Evolutionary conservation across 2,329 filamentous ascomycete species (phyloP), one percentile per base, ranked within the genome.

Genomic region (Fusarium albidum): DNA sequence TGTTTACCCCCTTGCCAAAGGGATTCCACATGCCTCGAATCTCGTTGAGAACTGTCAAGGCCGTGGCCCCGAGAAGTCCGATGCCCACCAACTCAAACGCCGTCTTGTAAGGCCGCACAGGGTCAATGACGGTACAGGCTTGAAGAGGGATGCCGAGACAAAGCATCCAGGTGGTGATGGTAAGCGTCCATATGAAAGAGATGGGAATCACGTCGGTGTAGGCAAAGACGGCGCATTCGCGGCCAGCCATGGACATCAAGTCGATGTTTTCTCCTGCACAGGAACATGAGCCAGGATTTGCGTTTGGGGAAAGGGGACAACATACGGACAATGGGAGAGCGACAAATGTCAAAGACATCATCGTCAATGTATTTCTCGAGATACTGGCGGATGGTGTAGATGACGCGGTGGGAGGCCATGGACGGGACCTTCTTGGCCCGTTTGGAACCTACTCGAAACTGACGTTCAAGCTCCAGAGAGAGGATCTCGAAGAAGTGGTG

Each of bases 1-100:
- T 61, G 28, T 70, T 69, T 9, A 65, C 41, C 2, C 57, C 59
- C 11, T 15, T 38, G 9, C 51, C 40, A 29, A 60, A 63, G 1
- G 69, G 68, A 44, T 69, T 60, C 67, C 67, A 69, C 44, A 69
- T 53, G 8, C 44, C 13, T 57, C 60, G 63, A 31, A 69, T 55
- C 44, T 69, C 66, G 3, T 52, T 26, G 9, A 69, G 43, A 2
- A 68, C 15, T 3, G 55, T 56, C 34, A 66, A 46, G 5, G 65
- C 28, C 9, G 39, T 33, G 6, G 64, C 55, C 14, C 54, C 26
- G 13, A 60, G 11, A 0, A 53, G 3, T 3, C 55, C 46, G 27
- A 65, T n/a, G 2, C 45, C 47, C 1, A 43, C 9, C 21, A 64
- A 28, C 35, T 40, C 28, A 15, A 43, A 15, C n/a, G 2, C 13